Evolutionary conservation across 805 yeast genomes (phyloP), one percentile per base, ranked within the genome.

Genomic region (Teunomyces stri): DNA sequence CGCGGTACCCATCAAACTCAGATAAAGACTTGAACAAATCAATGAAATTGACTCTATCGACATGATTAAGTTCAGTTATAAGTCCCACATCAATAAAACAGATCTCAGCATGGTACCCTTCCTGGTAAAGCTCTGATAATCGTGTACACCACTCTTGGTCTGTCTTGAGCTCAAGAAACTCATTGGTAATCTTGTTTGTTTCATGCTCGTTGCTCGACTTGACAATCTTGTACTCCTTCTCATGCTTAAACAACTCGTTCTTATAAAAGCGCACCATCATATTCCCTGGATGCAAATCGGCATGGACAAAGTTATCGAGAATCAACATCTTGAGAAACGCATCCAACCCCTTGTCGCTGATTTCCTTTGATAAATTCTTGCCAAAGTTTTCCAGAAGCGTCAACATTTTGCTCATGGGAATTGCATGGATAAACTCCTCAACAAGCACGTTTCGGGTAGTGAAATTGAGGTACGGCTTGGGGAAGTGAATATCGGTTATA

Each of bases 211-310:
- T 67, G 50, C 69, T 66, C 11, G 76, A 55, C 45, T 76, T 69
- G 11, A 71, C 70, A 15, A 71, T 65, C 52, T 67, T 66, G 57
- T 72, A 70, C 49, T 72, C 76, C 48, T 65, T 69, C 45, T 62
- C 71, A 49, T 76, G 79, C 47, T 61, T 66, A 49, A 64, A 67
- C 46, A 65, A 47, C 47, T 71, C 76, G 46, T 72, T 76, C 54
- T 81, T 81, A 55, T 84, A 75, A 57, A 87, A 83, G 42, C 89
- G 69, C 6, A 89, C 79, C 74, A 90, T 80, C 60, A 94, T 88
- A 64, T 94, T 94, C 3, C 99, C 99, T 0, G 99, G 97, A 56
- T 94, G 99, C 49, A 94, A 73, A 68, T 94, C 99, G 0, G 98
- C 92, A 64, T 94, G 99, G 38, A 91, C 89, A 65, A 94, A 94